Evolutionary conservation across 495 filamentous ascomycete genomes (phyloP), one percentile per base, ranked within the genome.

Genomic region (Cairneyella variabilis): DNA sequence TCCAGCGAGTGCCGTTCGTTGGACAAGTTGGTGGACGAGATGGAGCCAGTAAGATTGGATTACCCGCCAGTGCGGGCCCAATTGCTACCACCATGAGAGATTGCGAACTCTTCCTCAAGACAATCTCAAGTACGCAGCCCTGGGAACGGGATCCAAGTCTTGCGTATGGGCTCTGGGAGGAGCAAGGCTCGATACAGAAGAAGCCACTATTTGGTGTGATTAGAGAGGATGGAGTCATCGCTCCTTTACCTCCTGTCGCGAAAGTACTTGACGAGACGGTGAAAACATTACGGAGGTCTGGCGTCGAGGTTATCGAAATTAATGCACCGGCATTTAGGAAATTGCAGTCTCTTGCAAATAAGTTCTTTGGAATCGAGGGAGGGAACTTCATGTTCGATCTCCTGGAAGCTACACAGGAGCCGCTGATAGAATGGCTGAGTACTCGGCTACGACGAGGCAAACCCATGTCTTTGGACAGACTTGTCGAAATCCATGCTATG

Each of bases 351-450:
- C 66, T 85, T 8, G 76, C 78, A 2, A 83, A 82, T 37, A 69
- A 68, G 16, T 66, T 86, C 54, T 80, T 86, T 68, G 65, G 64
- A 49, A 69, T 79, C 2, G 81, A 85, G 51, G 83, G 80, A 10
- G 69, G 67, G 0, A 70, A 71, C 2, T 58, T 52, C 47, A 79
- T 80, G 64, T 71, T 84, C 51, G 71, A 78, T 58, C 68, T 82
- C 3, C 65, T 86, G 12, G 76, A 79, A 20, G 56, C 65, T 40
- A 78, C 71, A 5, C 66, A 64, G 7, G 83, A 86, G 51, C 74
- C 82, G 0, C 59, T 85, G 2, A 82, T 73, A 3, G 75, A 80
- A 9, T 86, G 82, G 80, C 69, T 86, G 1, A 54, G 63, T n/a
- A 65, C 67, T 1, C 67, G 78, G 0, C 64, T 79, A 38, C 69